Evolutionary conservation across 2,329 filamentous ascomycete genomes (phyloP).

Genomic region (Hymenoscyphus fructigenus): DNA sequence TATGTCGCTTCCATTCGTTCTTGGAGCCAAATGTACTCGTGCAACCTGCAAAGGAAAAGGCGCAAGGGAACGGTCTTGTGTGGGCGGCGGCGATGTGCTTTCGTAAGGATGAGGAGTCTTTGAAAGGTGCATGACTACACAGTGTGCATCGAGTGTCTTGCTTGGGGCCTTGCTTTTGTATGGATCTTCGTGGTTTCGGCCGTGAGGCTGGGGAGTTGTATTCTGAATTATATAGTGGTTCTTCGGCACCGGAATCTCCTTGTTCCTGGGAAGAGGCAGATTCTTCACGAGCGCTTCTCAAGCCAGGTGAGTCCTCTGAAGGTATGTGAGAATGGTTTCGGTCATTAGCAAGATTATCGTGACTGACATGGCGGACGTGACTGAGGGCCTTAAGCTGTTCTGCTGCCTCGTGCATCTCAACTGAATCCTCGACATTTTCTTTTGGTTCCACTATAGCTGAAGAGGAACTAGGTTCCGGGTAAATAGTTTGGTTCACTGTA

Average conservation of each 20-base stretch:
- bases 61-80: slow-evolving; percentile 77
- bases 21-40: slow-evolving; percentile 83
- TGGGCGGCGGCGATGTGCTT: slow-evolving; percentile 69
- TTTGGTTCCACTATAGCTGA: slow-evolving; percentile 39
- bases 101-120: slow-evolving; percentile 63
- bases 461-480: slow-evolving; percentile 27
- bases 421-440: slow-evolving; percentile 60
- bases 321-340: slow-evolving; percentile 36
- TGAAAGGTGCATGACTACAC: slow-evolving; percentile 65
- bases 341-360: slow-evolving; percentile 40
- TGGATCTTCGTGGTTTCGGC: slow-evolving; percentile 35
- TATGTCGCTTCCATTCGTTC: slow-evolving; percentile 97
- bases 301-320: slow-evolving; percentile 34
- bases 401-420: slow-evolving; percentile 67
- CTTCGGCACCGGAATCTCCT: slow-evolving; percentile 44
- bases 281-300: slow-evolving; percentile 42
- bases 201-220: slow-evolving; percentile 36
- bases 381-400: slow-evolving; percentile 66
- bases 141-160: slow-evolving; percentile 61
- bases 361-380: slow-evolving; percentile 57
- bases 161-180: slow-evolving; percentile 44
- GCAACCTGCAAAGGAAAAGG: slow-evolving; percentile 83
- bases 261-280: slow-evolving; percentile 41
- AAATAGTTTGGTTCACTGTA: slow-evolving; percentile 29
- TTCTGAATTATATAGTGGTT: slow-evolving; percentile 38